These are phyloP conservation scores for Aspergillus sp. DNA, from an alignment of 2,329 filamentous ascomycete species.

Conservation along the genomic window DNA sequence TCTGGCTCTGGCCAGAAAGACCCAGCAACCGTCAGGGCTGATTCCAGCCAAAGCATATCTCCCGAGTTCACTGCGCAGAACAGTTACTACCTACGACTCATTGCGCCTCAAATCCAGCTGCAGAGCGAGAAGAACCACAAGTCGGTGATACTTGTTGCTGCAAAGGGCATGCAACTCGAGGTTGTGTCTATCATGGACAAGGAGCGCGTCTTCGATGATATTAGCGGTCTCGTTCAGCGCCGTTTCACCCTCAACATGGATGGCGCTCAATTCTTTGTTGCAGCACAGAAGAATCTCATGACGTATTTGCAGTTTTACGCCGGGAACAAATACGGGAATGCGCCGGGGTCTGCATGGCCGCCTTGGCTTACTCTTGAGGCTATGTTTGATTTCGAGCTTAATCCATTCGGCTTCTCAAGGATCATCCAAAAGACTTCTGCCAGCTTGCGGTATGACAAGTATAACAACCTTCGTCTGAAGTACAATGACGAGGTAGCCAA, in stretches of 20 bases:
- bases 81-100: conserved; percentile 90
- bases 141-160: conserved; percentile 92
- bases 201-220: conserved; percentile 82
- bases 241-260: conserved; percentile 95
- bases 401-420: conserved; percentile 96
- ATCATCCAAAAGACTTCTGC: conserved; percentile 97
- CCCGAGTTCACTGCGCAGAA: conserved; percentile 88
- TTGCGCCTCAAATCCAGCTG: conserved; percentile 95
- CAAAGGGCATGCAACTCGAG: conserved; percentile 97
- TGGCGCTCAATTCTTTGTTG: conserved; percentile 96
- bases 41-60: conserved; percentile 71
- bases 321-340: conserved; percentile 86
- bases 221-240: conserved; percentile 92
- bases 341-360: conserved; percentile 84
- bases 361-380: conserved; percentile 98
- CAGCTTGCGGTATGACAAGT: conserved; percentile 93
- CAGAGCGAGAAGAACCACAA: conserved; percentile 98
- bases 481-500: conserved; percentile 90
- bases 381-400: conserved; percentile 93
- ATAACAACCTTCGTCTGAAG: conserved; percentile 94
- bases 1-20: conserved; percentile 45
- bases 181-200: conserved; percentile 98
- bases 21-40: conserved; percentile 31
- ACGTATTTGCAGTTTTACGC: conserved; percentile 90
- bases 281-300: conserved; percentile 87